Conservation (phyloP, 2,329 filamentous ascomycete species). For the Hypoxylon sp. region DNA sequence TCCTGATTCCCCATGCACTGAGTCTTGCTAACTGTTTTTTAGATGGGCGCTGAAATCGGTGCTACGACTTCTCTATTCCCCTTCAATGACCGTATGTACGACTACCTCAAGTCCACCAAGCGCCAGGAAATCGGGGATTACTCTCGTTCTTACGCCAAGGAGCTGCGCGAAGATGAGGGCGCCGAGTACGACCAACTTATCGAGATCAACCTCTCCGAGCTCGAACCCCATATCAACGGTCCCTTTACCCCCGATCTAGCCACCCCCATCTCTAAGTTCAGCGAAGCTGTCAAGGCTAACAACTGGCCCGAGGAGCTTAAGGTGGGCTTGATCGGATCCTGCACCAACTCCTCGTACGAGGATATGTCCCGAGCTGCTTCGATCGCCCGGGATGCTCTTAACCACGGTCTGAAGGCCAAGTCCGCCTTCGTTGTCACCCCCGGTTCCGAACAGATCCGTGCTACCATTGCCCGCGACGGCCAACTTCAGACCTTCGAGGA, state of each 20-base stretch:
- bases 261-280: slow-evolving; percentile 98
- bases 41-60: slow-evolving; percentile 74
- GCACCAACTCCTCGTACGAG: slow-evolving; percentile 90
- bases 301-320: slow-evolving; percentile 97
- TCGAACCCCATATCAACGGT: slow-evolving; percentile 98
- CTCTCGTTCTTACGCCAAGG: slow-evolving; percentile 84
- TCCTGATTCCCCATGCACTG: not conserved
- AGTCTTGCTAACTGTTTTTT: slow-evolving; percentile 18
- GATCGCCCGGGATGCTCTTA: slow-evolving; percentile 90
- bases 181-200: slow-evolving; percentile 96
- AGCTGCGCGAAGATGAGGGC: slow-evolving; percentile 89
- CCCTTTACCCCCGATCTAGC: slow-evolving; percentile 99
- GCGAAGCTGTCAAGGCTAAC: slow-evolving; percentile 92
- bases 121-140: slow-evolving; percentile 92
- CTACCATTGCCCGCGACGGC: slow-evolving; percentile 90
- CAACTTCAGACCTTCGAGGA: slow-evolving; percentile 96
- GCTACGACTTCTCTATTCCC: slow-evolving; percentile 96
- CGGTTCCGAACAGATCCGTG: slow-evolving; percentile 96
- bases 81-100: slow-evolving; percentile 98
- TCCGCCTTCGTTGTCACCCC: slow-evolving; percentile 94
- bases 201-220: slow-evolving; percentile 93
- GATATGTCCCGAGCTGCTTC: slow-evolving; percentile 96
- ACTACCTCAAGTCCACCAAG: slow-evolving; percentile 94
- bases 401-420: slow-evolving; percentile 95
- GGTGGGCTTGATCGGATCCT: slow-evolving; percentile 96